These are phyloP conservation scores for Cephaloascus albidus DNA, from an alignment of 805 yeast species.

Conservation along the genomic window DNA sequence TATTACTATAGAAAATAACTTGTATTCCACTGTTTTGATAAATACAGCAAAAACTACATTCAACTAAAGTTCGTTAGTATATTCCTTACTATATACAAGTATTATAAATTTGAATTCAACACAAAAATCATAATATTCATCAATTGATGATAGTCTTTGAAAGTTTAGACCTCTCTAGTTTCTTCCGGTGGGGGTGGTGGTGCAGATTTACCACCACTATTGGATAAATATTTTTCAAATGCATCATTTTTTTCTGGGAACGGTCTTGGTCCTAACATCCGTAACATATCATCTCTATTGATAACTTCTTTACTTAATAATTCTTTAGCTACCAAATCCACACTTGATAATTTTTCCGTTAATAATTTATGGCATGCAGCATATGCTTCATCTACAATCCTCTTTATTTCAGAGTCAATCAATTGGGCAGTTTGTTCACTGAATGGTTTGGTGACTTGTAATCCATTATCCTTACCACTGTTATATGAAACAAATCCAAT, in stretches of 20 bases:
- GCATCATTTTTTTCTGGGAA: slow-evolving; percentile 78
- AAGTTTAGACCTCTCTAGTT: slow-evolving; percentile 1
- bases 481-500: slow-evolving; percentile 62
- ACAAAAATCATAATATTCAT: no score
- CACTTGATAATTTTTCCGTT: slow-evolving; percentile 48
- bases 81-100: no score
- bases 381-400: slow-evolving; percentile 60
- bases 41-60: no score
- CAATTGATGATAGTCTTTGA: no score
- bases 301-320: slow-evolving; percentile 66
- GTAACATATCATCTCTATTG: slow-evolving; percentile 73
- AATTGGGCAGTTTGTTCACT: slow-evolving; percentile 62
- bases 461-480: slow-evolving; percentile 38
- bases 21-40: no score
- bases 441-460: slow-evolving; percentile 52
- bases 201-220: not conserved
- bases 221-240: slow-evolving; percentile 72
- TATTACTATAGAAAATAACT: no score
- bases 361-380: slow-evolving; percentile 48
- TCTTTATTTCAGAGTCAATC: slow-evolving; percentile 62
- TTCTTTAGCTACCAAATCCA: slow-evolving; percentile 66
- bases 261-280: slow-evolving; percentile 69
- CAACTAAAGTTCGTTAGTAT: no score
- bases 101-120: no score
- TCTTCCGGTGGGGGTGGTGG: slow-evolving; percentile 7